phyloP scores from a whole-genome alignment of 116 monocot genomes.

The Dioscorea cayenensis region DNA sequence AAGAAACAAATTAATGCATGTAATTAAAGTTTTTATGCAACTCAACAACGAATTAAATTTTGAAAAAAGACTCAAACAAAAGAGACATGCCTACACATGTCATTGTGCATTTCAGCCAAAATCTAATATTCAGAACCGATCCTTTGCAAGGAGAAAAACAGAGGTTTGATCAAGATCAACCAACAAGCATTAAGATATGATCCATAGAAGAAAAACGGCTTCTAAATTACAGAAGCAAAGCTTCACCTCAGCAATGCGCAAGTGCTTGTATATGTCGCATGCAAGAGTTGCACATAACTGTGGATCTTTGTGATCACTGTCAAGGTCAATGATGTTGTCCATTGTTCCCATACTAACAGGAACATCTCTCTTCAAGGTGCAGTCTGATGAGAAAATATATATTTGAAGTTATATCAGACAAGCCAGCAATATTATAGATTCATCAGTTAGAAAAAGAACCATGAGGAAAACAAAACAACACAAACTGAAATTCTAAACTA shows the following conservation, averaged over 20 bases:
- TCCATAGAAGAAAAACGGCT: not conserved
- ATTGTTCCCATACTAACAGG: conserved; percentile 25
- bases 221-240: not conserved
- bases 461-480: too few species aligned
- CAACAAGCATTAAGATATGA: not conserved
- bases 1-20: too few species aligned
- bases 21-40: too few species aligned
- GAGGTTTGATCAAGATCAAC: not conserved
- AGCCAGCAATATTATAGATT: not conserved
- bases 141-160: not conserved
- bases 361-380: conserved; percentile 35
- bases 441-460: too few species aligned
- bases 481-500: not conserved
- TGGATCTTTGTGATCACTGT: conserved; percentile 56
- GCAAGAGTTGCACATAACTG: conserved; percentile 75
- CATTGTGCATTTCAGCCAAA: too few species aligned
- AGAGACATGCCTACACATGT: too few species aligned
- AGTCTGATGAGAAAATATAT: conserved; percentile 24
- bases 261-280: conserved; percentile 73
- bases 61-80: too few species aligned
- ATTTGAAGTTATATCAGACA: not conserved
- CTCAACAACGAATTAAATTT: too few species aligned
- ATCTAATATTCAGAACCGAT: too few species aligned
- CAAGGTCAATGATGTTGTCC: conserved; percentile 37
- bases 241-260: conserved; percentile 70